Conservation (phyloP, 768 basidiomycete species). For the Pisolithus marmoratus region DNA sequence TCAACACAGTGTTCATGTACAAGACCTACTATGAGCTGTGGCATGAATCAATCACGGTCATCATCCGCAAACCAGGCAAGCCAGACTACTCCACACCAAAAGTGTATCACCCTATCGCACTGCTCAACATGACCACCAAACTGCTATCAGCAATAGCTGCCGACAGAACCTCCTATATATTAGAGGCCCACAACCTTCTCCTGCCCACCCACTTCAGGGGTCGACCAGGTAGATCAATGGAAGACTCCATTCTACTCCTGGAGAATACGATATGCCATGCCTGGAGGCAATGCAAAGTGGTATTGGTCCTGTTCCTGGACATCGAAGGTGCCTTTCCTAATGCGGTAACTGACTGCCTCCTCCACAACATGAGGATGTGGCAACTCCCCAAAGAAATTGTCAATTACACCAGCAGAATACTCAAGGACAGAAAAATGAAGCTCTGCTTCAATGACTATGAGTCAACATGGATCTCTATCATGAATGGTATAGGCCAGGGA, state of each 20-base stretch:
- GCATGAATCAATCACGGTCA: conserved; percentile 23
- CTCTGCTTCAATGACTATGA: background rate
- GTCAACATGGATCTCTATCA: background rate
- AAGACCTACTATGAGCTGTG: conserved; percentile 7
- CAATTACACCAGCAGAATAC: background rate
- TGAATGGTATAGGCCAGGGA: background rate
- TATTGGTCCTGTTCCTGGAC: background rate
- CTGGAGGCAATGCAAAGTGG: background rate
- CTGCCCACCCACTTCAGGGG: conserved; percentile 11
- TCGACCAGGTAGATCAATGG: background rate
- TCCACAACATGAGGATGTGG: background rate
- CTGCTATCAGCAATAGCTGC: conserved; percentile 19
- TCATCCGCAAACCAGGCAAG: conserved; percentile 32
- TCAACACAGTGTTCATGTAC: conserved; percentile 7
- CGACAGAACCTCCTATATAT: conserved; percentile 15
- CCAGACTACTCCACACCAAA: conserved; percentile 28
- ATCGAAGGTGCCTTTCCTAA: background rate
- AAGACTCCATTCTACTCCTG: background rate
- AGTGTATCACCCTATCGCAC: conserved; percentile 33
- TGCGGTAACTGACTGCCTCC: background rate
- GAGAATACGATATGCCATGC: background rate
- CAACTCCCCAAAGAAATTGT: background rate
- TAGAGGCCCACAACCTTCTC: conserved; percentile 29
- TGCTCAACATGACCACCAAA: conserved; percentile 29
- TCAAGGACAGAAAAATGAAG: background rate